These are phyloP conservation scores for Mycena epipterygia DNA, from an alignment of 768 basidiomycete genomes.

Conservation along the genomic window DNA sequence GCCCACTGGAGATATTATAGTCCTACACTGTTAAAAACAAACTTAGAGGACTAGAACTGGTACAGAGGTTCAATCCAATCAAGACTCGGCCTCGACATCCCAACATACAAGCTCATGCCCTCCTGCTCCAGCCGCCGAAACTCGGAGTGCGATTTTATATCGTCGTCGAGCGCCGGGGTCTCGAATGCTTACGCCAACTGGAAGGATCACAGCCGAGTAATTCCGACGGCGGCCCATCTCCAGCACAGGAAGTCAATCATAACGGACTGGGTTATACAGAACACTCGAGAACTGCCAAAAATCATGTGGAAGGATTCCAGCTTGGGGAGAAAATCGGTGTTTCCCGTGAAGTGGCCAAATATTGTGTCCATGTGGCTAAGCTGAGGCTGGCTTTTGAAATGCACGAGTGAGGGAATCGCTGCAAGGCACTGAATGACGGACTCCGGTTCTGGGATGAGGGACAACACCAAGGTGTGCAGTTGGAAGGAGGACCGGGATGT, in stretches of 20 bases:
- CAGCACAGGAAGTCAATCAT: constrained; percentile 2
- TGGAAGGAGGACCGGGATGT: neutral
- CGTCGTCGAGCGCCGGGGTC: neutral
- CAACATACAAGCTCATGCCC: constrained; percentile 10
- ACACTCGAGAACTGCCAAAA: neutral
- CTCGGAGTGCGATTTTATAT: neutral
- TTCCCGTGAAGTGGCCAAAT: neutral
- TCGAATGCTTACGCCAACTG: neutral
- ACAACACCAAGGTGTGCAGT: neutral
- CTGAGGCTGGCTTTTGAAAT: neutral
- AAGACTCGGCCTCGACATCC: neutral
- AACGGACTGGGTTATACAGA: neutral
- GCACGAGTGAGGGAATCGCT: neutral
- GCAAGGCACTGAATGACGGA: neutral
- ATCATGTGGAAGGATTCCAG: constrained; percentile 11
- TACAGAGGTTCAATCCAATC: too few relatives aligned
- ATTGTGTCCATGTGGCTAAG: neutral
- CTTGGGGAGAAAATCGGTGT: constrained; percentile 7
- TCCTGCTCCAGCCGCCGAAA: neutral
- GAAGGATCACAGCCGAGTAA: constrained; percentile 6
- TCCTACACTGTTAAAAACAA: too few relatives aligned
- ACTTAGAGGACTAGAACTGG: too few relatives aligned
- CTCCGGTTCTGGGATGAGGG: neutral
- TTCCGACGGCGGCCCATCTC: constrained; percentile 3
- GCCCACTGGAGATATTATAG: too few relatives aligned